Conservation (phyloP, 257 asterid species). For the Solanum etuberosum region DNA sequence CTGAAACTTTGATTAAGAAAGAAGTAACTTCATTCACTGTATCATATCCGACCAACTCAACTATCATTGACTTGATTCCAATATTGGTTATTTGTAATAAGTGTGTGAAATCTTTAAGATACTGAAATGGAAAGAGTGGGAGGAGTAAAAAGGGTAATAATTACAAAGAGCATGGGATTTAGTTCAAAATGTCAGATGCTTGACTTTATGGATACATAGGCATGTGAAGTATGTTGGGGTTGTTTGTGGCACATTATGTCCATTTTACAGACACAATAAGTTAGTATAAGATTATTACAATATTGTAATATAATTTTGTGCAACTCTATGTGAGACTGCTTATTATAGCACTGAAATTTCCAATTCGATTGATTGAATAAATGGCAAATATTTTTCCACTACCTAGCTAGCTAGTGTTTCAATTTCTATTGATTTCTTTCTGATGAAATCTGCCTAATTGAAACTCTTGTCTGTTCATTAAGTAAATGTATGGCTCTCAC, state of each 20-base stretch:
- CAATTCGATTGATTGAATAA: not conserved
- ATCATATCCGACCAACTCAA: no score
- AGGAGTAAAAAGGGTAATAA: not conserved
- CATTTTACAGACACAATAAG: conserved; percentile 1
- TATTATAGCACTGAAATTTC: not conserved
- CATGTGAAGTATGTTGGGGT: conserved; percentile 23
- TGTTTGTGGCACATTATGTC: not conserved
- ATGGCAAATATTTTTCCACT: not conserved
- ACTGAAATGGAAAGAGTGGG: not conserved
- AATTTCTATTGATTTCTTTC: not conserved
- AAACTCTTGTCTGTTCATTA: not conserved
- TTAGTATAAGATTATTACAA: not conserved
- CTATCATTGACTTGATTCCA: not conserved
- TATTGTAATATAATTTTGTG: not conserved
- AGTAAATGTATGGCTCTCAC: not conserved
- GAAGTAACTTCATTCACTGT: no score
- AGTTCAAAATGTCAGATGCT: conserved; percentile 26
- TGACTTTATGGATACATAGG: conserved; percentile 18
- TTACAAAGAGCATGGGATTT: not conserved
- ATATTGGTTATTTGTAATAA: not conserved
- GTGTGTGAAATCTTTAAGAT: not conserved
- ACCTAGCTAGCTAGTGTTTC: not conserved
- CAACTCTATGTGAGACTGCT: not conserved
- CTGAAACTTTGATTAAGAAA: no score
- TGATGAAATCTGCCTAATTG: not conserved